A percentile compares a stretch with the other conserved stretches of the same genome.
Evolutionary conservation across 2,329 filamentous ascomycete genomes (phyloP).

Genomic region (Aspergillus piperis): DNA sequence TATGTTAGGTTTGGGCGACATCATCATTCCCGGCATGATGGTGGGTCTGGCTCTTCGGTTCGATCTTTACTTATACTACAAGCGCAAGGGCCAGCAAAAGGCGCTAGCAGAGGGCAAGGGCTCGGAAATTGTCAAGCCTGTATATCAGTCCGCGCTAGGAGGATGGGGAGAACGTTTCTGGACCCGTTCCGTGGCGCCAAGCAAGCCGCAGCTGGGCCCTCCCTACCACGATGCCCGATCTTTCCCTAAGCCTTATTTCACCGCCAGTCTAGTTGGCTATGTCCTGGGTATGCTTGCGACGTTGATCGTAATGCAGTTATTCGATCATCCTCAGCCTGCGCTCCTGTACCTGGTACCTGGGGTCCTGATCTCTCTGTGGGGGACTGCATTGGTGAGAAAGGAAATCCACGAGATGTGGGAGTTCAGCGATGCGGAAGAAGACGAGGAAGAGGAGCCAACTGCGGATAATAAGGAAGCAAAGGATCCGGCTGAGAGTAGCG

Average conservation of each 20-base stretch:
- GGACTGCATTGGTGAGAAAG: constrained; percentile 69
- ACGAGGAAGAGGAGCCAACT: constrained; percentile 25
- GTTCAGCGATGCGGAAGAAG: constrained; percentile 68
- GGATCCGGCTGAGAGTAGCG: constrained; percentile 35
- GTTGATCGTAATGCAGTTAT: constrained; percentile 73
- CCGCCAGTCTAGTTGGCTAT: constrained; percentile 75
- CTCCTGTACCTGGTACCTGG: constrained; percentile 89
- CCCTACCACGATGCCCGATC: constrained; percentile 41
- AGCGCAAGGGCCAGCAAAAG: constrained; percentile 59
- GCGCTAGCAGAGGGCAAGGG: constrained; percentile 24
- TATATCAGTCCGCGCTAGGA: constrained; percentile 61
- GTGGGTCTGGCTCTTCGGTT: constrained; percentile 87
- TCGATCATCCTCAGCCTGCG: constrained; percentile 82
- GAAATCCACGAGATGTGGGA: constrained; percentile 76
- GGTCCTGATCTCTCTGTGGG: constrained; percentile 73
- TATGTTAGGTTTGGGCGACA: constrained; percentile 92
- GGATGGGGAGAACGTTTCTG: constrained; percentile 85
- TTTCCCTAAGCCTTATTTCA: constrained; percentile 87
- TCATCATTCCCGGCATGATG: constrained; percentile 89
- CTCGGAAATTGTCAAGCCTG: constrained; percentile 31
- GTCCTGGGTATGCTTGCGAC: constrained; percentile 74
- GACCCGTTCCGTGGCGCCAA: constrained; percentile 50
- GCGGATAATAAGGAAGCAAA: constrained; percentile 30
- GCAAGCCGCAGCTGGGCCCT: constrained; percentile 33
- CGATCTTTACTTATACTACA: constrained; percentile 82